Conservation (phyloP, 768 basidiomycete genomes). For the Leccinum subgranulosum region DNA sequence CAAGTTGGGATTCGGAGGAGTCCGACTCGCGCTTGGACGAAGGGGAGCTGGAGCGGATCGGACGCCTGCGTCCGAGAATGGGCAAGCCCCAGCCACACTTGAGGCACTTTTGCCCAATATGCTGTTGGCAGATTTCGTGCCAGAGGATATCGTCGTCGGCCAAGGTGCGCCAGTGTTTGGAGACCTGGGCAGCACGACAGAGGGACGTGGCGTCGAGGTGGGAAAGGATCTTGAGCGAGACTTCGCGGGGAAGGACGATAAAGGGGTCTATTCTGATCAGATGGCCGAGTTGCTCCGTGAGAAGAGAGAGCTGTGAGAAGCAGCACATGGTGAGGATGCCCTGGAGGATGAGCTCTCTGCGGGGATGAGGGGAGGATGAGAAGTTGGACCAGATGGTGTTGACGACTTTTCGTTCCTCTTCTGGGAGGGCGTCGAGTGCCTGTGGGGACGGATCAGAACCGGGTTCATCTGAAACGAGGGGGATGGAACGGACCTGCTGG, state of each 20-base stretch:
- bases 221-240: slow-evolving; percentile 80
- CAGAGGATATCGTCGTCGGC: slow-evolving; percentile 97
- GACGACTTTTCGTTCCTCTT: slow-evolving; percentile 83
- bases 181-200: slow-evolving; percentile 91
- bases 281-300: slow-evolving; percentile 86
- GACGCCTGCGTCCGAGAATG: slow-evolving; percentile 72
- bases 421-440: slow-evolving; percentile 87
- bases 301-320: slow-evolving; percentile 95
- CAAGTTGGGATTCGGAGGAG: slow-evolving; percentile 20
- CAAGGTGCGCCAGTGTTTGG: slow-evolving; percentile 75
- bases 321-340: slow-evolving; percentile 99
- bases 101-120: slow-evolving; percentile 93
- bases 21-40: slow-evolving; percentile 41
- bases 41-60: slow-evolving; percentile 39
- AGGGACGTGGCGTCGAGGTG: slow-evolving; percentile 91
- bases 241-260: slow-evolving; percentile 83
- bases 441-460: slow-evolving; percentile 32
- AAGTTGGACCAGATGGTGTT: slow-evolving; percentile 96
- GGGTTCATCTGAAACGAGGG: neutral
- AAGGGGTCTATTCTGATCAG: slow-evolving; percentile 97
- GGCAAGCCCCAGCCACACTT: slow-evolving; percentile 99
- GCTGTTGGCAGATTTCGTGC: slow-evolving; percentile 96
- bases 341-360: slow-evolving; percentile 90
- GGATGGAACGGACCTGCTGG: slow-evolving; percentile 61
- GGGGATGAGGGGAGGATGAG: slow-evolving; percentile 88